A percentile compares a stretch with the other conserved stretches of the same genome.
Conservation (phyloP, 2,329 filamentous ascomycete genomes). For the Paecilomyces fulvus region DNA sequence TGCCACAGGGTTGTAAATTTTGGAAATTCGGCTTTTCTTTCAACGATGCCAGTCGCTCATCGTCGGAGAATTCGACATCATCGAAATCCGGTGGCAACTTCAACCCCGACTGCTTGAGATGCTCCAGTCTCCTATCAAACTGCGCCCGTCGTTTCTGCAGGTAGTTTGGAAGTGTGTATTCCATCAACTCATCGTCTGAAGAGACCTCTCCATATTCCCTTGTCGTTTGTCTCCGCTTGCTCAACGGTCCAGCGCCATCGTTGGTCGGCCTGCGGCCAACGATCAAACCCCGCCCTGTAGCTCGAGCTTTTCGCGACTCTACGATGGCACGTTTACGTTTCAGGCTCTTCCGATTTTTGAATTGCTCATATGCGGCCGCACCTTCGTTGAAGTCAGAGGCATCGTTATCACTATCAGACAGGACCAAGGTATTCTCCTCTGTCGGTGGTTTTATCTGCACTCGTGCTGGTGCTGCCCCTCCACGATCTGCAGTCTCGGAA, state of each 20-base stretch:
- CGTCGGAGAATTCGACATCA: constrained; percentile 67
- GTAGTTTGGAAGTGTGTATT: constrained; percentile 62
- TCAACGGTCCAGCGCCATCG: constrained; percentile 15
- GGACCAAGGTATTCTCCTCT: constrained; percentile 6
- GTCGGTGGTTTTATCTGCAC: background rate
- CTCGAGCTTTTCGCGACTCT: constrained; percentile 41
- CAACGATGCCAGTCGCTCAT: constrained; percentile 53
- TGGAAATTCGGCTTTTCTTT: constrained; percentile 63
- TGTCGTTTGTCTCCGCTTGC: constrained; percentile 21
- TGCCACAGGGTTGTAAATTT: constrained; percentile 53
- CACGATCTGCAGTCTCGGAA: background rate
- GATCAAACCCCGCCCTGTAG: constrained; percentile 29
- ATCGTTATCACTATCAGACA: constrained; percentile 18
- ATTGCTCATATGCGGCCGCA: constrained; percentile 49
- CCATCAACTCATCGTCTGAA: constrained; percentile 47
- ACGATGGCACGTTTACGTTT: constrained; percentile 46
- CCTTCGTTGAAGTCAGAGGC: constrained; percentile 30
- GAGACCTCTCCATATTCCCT: constrained; percentile 40
- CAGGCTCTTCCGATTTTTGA: constrained; percentile 50
- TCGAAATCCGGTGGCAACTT: constrained; percentile 70
- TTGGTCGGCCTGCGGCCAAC: constrained; percentile 25
- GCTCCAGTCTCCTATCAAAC: constrained; percentile 57
- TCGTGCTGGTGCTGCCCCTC: background rate
- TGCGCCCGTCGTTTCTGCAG: constrained; percentile 56
- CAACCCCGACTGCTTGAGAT: constrained; percentile 59